These are phyloP conservation scores for Mitragyna speciosa DNA, from an alignment of 257 asterid genomes.

Conservation along the genomic window DNA sequence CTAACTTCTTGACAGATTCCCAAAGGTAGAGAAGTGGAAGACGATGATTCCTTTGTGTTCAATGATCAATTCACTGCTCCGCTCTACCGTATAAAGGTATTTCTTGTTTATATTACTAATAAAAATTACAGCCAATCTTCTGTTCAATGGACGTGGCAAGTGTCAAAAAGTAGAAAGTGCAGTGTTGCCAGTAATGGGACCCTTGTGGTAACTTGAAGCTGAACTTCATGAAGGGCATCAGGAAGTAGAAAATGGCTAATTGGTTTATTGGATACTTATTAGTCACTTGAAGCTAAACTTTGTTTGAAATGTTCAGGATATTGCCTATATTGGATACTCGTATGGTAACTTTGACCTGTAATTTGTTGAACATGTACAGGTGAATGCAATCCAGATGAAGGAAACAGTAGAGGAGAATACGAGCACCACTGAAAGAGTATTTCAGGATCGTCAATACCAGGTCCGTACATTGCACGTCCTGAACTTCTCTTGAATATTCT, in stretches of 20 bases:
- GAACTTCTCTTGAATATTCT: neutral
- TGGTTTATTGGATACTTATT: neutral
- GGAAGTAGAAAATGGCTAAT: neutral
- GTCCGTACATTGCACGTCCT: constrained; percentile 26
- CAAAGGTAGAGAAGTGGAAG: constrained; percentile 51
- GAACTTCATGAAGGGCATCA: neutral
- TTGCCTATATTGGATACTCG: neutral
- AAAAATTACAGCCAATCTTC: neutral
- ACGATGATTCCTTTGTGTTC: constrained; percentile 67
- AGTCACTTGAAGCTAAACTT: neutral
- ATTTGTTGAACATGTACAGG: constrained; percentile 39
- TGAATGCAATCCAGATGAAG: constrained; percentile 95
- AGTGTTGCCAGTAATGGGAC: neutral
- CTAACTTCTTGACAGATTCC: constrained; percentile 34
- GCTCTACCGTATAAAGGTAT: constrained; percentile 78
- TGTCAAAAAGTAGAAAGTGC: neutral
- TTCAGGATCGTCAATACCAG: constrained; percentile 98
- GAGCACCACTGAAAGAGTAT: constrained; percentile 91
- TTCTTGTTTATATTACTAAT: neutral
- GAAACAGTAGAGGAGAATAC: constrained; percentile 96
- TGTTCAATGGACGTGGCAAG: neutral
- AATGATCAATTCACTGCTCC: constrained; percentile 83
- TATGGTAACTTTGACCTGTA: neutral
- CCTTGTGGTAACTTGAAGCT: constrained; percentile 9
- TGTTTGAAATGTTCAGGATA: constrained; percentile 37